Evolutionary conservation across 1,284 basidiomycete species (phyloP).

Genomic region (Apiotrichum gamsii): DNA sequence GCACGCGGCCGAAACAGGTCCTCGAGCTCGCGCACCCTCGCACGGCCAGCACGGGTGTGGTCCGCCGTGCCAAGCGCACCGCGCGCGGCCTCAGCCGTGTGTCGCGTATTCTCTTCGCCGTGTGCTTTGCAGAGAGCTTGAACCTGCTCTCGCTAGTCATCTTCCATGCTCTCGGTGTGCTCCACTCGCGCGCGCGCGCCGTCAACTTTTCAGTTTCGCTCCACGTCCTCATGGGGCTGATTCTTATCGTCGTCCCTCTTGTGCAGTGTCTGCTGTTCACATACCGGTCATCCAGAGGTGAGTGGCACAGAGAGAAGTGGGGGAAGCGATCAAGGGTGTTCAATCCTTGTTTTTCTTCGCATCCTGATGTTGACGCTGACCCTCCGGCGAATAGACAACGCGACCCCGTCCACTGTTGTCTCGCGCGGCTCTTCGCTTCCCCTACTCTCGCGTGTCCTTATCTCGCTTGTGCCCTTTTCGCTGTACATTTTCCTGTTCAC

Average conservation of each 20-base stretch:
- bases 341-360: too few species aligned
- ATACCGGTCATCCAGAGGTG: constrained; percentile 38
- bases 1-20: constrained; percentile 14
- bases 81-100: constrained; percentile 36
- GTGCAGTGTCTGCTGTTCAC: constrained; percentile 45
- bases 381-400: constrained; percentile 5
- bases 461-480: constrained; percentile 43
- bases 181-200: constrained; percentile 39
- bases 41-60: not conserved
- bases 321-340: too few species aligned
- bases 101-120: constrained; percentile 41
- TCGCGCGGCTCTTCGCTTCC: constrained; percentile 21
- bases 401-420: constrained; percentile 6
- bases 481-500: constrained; percentile 46
- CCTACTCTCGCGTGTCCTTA: constrained; percentile 30
- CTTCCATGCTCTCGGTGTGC: constrained; percentile 36
- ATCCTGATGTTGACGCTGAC: not conserved
- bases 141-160: constrained; percentile 44
- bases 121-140: constrained; percentile 45
- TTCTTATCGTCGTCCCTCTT: constrained; percentile 42
- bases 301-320: constrained; percentile 2
- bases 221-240: constrained; percentile 37
- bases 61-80: constrained; percentile 27
- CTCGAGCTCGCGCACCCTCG: constrained; percentile 28
- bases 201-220: constrained; percentile 46